Evolutionary conservation across 768 basidiomycete species (phyloP).

Genomic region (Termitomyces sp.): DNA sequence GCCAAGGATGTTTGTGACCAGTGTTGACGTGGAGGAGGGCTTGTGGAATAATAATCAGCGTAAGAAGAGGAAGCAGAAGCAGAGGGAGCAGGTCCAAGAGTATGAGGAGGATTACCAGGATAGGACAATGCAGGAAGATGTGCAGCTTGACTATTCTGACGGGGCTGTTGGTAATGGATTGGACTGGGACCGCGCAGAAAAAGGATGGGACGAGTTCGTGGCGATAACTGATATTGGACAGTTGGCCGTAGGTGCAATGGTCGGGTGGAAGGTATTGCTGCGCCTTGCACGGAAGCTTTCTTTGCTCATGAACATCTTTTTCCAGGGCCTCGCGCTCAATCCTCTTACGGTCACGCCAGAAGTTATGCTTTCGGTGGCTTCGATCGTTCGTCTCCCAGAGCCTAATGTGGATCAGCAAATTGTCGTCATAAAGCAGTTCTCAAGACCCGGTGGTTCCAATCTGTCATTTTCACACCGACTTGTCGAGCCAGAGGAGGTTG

Average conservation of each 20-base stretch:
- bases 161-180: constrained; percentile 16
- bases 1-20: constrained; percentile 64
- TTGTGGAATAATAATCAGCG: constrained; percentile 23
- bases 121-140: constrained; percentile 4
- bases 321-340: constrained; percentile 58
- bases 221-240: constrained; percentile 21
- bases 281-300: not conserved
- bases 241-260: constrained; percentile 24
- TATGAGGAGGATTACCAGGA: constrained; percentile 8
- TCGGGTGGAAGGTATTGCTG: constrained; percentile 49
- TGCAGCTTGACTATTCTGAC: constrained; percentile 7
- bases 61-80: constrained; percentile 30
- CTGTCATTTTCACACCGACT: constrained; percentile 21
- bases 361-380: constrained; percentile 43
- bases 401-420: constrained; percentile 2
- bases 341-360: constrained; percentile 59
- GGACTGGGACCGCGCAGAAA: constrained; percentile 34
- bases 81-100: constrained; percentile 9
- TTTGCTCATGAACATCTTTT: not conserved
- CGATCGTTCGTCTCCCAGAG: constrained; percentile 24
- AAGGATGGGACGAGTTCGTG: constrained; percentile 23
- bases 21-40: constrained; percentile 62
- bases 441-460: constrained; percentile 12
- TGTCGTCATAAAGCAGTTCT: constrained; percentile 12
- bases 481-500: constrained; percentile 9